Conservation (phyloP, 805 yeast species). For the Ogataea thermomethanolica region DNA sequence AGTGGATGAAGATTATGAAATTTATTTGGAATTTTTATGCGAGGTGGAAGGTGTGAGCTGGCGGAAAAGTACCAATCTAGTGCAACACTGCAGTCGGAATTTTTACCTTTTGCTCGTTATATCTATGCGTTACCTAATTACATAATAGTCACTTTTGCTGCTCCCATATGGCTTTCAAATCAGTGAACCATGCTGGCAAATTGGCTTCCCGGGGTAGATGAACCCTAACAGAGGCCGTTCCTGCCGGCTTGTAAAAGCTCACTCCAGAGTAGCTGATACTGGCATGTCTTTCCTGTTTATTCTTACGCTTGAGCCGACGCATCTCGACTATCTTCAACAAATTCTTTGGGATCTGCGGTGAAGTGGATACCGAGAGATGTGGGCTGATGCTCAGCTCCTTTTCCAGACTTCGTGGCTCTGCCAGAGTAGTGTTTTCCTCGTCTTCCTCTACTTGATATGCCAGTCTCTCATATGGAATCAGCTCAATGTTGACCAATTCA, state of each 20-base stretch:
- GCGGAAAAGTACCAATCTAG: neutral
- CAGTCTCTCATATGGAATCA: conserved; percentile 38
- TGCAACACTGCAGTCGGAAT: too few relatives aligned
- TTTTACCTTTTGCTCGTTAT: neutral
- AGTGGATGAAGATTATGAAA: neutral
- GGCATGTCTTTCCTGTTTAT: conserved; percentile 7
- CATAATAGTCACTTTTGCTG: conserved; percentile 8
- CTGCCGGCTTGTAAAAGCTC: conserved; percentile 32
- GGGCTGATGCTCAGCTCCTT: conserved; percentile 9
- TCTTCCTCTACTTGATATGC: conserved; percentile 11
- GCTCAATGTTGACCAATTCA: conserved; percentile 62
- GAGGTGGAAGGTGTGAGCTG: conserved; percentile 3
- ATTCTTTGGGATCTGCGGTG: conserved; percentile 68
- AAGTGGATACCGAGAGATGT: conserved; percentile 49
- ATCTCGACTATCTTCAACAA: conserved; percentile 52
- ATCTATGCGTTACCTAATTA: neutral
- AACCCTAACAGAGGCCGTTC: conserved; percentile 9
- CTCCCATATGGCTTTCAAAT: conserved; percentile 68
- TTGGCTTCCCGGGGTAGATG: conserved; percentile 58
- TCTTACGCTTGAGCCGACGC: conserved; percentile 37
- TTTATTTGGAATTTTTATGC: conserved; percentile 7
- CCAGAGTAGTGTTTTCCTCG: conserved; percentile 1
- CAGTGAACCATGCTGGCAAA: conserved; percentile 74
- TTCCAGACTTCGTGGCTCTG: conserved; percentile 3
- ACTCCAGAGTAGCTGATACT: conserved; percentile 7